Evolutionary conservation across 75 land plant genomes (phyloP).

Genomic region (Isoetes taiwanensis): DNA sequence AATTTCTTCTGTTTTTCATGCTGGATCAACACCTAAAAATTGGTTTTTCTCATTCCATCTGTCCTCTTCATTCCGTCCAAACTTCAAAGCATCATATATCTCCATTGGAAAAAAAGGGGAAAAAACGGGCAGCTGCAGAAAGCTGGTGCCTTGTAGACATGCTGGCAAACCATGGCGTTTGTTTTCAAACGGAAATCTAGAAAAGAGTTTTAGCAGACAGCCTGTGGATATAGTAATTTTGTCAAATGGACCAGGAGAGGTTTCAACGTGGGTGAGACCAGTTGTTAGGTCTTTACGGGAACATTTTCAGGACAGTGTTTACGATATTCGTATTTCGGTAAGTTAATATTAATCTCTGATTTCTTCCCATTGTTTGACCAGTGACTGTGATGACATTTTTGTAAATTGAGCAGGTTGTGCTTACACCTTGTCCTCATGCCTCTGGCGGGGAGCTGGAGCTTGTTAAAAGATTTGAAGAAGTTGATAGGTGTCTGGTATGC

Average conservation of each 20-base stretch:
- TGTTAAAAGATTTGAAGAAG: constrained; percentile 17
- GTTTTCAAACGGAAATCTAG: too few species aligned
- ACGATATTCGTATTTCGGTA: constrained; percentile 19
- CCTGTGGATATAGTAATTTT: constrained; percentile 17
- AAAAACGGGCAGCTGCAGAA: too few species aligned
- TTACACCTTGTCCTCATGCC: constrained; percentile 27
- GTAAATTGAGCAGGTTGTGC: constrained; percentile 13
- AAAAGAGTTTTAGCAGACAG: too few species aligned
- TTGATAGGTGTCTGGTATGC: constrained; percentile 23
- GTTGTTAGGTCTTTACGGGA: constrained; percentile 13
- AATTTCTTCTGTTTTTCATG: too few species aligned
- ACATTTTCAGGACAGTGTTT: not conserved
- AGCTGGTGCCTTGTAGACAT: too few species aligned
- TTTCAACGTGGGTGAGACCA: constrained; percentile 24
- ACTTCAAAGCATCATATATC: too few species aligned
- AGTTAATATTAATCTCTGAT: not conserved
- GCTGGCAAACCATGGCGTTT: too few species aligned
- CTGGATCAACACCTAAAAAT: too few species aligned
- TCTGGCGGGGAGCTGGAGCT: constrained; percentile 22
- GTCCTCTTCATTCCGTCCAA: too few species aligned
- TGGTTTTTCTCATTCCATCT: too few species aligned
- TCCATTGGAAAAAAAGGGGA: too few species aligned
- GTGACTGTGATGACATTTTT: not conserved
- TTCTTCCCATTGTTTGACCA: not conserved
- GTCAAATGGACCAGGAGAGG: constrained; percentile 26